phyloP scores from a whole-genome alignment of 2,329 filamentous ascomycete species.

The Alternaria gansuensis region DNA sequence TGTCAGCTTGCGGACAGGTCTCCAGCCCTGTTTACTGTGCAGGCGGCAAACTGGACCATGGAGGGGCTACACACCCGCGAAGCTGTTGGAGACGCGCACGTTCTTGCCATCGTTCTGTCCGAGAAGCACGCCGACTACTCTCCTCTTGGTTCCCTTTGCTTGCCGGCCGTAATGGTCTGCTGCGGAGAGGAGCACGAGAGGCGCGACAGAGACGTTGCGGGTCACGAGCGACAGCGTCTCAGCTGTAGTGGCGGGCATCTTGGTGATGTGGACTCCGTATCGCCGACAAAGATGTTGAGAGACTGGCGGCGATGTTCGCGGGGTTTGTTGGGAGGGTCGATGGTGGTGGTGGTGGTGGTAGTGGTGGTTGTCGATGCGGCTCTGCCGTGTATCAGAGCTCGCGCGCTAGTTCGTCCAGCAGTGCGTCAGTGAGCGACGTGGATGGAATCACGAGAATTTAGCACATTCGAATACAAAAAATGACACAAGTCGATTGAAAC shows the following conservation, averaged over 20 bases:
- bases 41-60: conserved; percentile 28
- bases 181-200: conserved; percentile 94
- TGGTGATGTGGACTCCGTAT: conserved; percentile 27
- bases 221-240: conserved; percentile 95
- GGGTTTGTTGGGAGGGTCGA: conserved; percentile 25
- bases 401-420: conserved; percentile 25
- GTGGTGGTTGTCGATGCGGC: conserved; percentile 47
- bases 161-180: conserved; percentile 98
- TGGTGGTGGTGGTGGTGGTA: conserved; percentile 32
- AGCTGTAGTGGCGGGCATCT: conserved; percentile 94
- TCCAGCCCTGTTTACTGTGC: conserved; percentile 5
- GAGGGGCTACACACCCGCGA: conserved; percentile 74
- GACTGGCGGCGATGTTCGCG: conserved; percentile 18
- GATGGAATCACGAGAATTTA: background rate
- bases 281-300: conserved; percentile 9
- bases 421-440: conserved; percentile 27
- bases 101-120: conserved; percentile 97
- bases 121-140: conserved; percentile 92
- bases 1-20: conserved; percentile 34
- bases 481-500: background rate
- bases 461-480: background rate
- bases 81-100: conserved; percentile 98
- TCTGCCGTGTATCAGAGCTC: conserved; percentile 44
- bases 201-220: conserved; percentile 94
- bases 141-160: conserved; percentile 84